Percentiles rank a stretch among this genome's conserved stretches.
Conservation (phyloP, 352 stramenopile species). For the Peronospora destructor region DNA sequence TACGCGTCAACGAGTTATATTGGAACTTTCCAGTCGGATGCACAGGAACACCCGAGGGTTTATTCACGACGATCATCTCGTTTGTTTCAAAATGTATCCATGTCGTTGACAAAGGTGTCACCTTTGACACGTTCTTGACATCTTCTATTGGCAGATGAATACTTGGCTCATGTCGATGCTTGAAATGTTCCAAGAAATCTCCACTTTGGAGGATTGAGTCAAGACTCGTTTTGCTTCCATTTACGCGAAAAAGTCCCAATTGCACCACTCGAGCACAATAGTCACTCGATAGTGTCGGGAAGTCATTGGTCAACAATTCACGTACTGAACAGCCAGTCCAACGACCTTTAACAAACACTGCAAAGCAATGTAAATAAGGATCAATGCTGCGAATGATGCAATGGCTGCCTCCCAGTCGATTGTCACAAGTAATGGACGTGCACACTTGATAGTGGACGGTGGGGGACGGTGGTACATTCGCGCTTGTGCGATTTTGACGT, state of each 20-base stretch:
- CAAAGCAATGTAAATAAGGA: slow-evolving; percentile 91
- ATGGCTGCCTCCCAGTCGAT: slow-evolving; percentile 17
- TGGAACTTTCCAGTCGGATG: slow-evolving; percentile 89
- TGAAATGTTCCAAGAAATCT: slow-evolving; percentile 86
- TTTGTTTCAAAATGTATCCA: slow-evolving; percentile 45
- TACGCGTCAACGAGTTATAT: slow-evolving; percentile 81
- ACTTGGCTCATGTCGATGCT: slow-evolving; percentile 91
- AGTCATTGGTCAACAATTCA: slow-evolving; percentile 76
- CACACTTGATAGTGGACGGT: slow-evolving; percentile 23
- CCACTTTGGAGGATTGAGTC: slow-evolving; percentile 67
- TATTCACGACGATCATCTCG: slow-evolving; percentile 60
- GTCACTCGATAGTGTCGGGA: slow-evolving; percentile 31
- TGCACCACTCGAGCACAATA: slow-evolving; percentile 69
- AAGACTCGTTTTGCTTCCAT: slow-evolving; percentile 40
- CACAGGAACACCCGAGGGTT: slow-evolving; percentile 86
- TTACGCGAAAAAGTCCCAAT: slow-evolving; percentile 84
- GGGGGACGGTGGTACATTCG: slow-evolving; percentile 8
- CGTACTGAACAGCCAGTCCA: slow-evolving; percentile 81
- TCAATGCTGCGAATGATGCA: slow-evolving; percentile 45
- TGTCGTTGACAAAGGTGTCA: slow-evolving; percentile 6
- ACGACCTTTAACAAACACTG: slow-evolving; percentile 85
- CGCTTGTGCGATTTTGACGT: slow-evolving; percentile 17
- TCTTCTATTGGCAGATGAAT: slow-evolving; percentile 40
- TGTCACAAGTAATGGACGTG: slow-evolving; percentile 27
- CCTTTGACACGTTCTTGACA: background rate